Conservation (phyloP, 164 flowering plant species). For the Vitis labrusca region DNA sequence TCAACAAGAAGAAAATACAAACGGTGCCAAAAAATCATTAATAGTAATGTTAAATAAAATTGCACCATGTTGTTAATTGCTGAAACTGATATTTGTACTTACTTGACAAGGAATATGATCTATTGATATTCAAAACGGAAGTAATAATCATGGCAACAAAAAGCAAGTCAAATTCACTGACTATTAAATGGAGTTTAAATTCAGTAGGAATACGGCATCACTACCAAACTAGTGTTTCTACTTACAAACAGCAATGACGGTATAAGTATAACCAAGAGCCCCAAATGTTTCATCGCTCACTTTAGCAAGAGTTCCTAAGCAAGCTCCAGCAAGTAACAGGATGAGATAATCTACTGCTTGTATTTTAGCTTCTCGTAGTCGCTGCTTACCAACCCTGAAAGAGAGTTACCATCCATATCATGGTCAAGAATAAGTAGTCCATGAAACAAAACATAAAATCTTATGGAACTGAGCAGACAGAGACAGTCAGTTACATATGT, state of each 20-base stretch:
- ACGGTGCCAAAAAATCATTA: too few species aligned
- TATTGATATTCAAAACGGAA: too few species aligned
- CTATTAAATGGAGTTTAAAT: too few species aligned
- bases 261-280: slow-evolving; percentile 74
- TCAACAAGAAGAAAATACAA: too few species aligned
- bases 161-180: too few species aligned
- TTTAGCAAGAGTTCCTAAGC: slow-evolving; percentile 84
- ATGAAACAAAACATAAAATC: not conserved
- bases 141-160: too few species aligned
- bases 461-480: not conserved
- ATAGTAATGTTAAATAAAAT: too few species aligned
- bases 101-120: too few species aligned
- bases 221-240: slow-evolving; percentile 2
- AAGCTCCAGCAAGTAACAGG: slow-evolving; percentile 88
- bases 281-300: slow-evolving; percentile 84
- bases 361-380: slow-evolving; percentile 74
- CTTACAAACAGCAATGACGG: slow-evolving; percentile 96
- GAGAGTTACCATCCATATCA: not conserved
- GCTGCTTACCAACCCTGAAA: slow-evolving; percentile 82
- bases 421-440: slow-evolving; percentile 4
- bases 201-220: too few species aligned
- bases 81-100: too few species aligned
- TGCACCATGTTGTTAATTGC: too few species aligned
- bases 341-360: slow-evolving; percentile 85
- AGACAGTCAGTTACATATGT: too few species aligned